Evolutionary conservation across 768 basidiomycete species (phyloP), one percentile per base, ranked within the genome.

Genomic region (Lactifluus hygrophoroides): DNA sequence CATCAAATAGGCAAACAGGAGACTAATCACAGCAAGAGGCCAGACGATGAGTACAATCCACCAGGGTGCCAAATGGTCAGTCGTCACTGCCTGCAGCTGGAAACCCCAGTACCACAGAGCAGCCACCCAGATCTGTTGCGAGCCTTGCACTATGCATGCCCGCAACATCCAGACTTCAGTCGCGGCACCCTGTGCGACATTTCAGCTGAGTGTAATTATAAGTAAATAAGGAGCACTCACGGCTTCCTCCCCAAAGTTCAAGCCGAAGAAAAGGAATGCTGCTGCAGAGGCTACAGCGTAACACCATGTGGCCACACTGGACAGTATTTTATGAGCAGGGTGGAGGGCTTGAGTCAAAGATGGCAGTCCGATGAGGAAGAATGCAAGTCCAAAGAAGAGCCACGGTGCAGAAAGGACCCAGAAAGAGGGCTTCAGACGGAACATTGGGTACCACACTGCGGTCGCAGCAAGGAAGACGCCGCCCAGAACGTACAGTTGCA

Each of bases 211-310:
- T 63, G 66, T 40, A 1, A 54, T 27, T 25, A 30, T n/a, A 10
- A 47, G 40, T 7, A 9, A n/a, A 16, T 47, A 34, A 34, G 11
- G 21, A n/a, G 7, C 40, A 28, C 78, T 50, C 71, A 88, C 88
- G 17, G 93, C 94, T 78, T 95, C 94, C 75, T 96, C 94, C 70
- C 94, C 94, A 69, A 96, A 96, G 72, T 96, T 96, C 61, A 94
- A 79, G 67, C 93, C 94, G 67, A 96, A 96, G 80, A 92, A 94
- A 49, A 84, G 74, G 78, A 95, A 96, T 11, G 90, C 86, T 30
- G 90, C 94, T 13, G 93, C 86, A n/a, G 94, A 95, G 19, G 88
- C 93, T 50, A 91, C 71, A 30, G 93, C 94, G 73, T 96, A 96
- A 45, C 76, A 82, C 92, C 93, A 95, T 1, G 90, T 93, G 11